Percentiles rank a stretch among this genome's conserved stretches.
These are phyloP conservation scores for Saccharomycopsis microspora DNA, from an alignment of 805 yeast species.

Conservation along the genomic window DNA sequence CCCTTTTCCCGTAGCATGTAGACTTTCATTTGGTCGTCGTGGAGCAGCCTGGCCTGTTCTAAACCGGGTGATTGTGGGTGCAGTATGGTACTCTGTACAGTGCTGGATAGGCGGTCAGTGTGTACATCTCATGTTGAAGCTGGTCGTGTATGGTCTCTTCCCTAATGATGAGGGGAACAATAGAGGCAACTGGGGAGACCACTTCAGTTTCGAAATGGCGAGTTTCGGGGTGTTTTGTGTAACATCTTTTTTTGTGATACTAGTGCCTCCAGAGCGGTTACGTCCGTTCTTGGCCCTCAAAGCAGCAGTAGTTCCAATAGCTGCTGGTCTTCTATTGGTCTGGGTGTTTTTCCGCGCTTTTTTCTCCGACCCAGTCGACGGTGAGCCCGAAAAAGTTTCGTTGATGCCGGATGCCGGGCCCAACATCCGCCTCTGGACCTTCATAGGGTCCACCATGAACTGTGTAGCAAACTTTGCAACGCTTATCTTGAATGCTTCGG, in stretches of 20 bases:
- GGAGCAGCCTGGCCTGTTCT: slow-evolving; percentile 82
- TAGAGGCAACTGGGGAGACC: slow-evolving; percentile 44
- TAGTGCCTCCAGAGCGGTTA: slow-evolving; percentile 70
- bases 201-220: slow-evolving; percentile 61
- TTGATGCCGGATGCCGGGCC: neutral
- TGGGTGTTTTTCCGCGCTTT: slow-evolving; percentile 72
- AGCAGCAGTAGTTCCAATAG: slow-evolving; percentile 67
- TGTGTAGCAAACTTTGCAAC: slow-evolving; percentile 74
- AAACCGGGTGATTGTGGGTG: slow-evolving; percentile 78
- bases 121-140: slow-evolving; percentile 59
- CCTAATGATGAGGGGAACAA: slow-evolving; percentile 31
- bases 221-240: slow-evolving; percentile 76
- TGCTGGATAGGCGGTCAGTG: slow-evolving; percentile 78
- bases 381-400: slow-evolving; percentile 18
- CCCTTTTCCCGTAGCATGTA: slow-evolving; percentile 69
- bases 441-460: slow-evolving; percentile 60
- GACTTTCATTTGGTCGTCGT: slow-evolving; percentile 77
- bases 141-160: slow-evolving; percentile 52
- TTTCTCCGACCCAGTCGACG: slow-evolving; percentile 37
- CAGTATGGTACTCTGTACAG: slow-evolving; percentile 84
- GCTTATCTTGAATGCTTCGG: slow-evolving; percentile 72
- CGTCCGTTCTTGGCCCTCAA: slow-evolving; percentile 77
- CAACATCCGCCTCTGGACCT: slow-evolving; percentile 41
- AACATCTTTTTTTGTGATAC: slow-evolving; percentile 63
- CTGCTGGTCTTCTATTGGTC: slow-evolving; percentile 67